A percentile compares a stretch with the other conserved stretches of the same genome.
These are phyloP conservation scores for Podospora pseudoanserina DNA, from an alignment of 495 filamentous ascomycete genomes.

Conservation along the genomic window DNA sequence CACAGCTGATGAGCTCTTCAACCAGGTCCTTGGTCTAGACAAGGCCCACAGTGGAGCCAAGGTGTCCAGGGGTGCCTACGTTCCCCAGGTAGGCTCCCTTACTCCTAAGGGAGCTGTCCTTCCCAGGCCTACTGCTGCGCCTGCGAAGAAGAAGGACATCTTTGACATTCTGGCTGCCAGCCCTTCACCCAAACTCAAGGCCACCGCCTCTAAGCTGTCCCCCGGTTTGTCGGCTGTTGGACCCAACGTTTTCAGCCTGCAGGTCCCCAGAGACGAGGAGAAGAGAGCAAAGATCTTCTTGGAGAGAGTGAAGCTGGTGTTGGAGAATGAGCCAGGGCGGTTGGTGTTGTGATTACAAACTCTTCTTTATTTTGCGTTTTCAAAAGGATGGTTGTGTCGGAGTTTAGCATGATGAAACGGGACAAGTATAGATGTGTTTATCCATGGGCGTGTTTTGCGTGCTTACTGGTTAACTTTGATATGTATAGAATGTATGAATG, in stretches of 20 bases:
- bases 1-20: constrained; percentile 78
- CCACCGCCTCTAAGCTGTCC: constrained; percentile 24
- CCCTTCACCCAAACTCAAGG: constrained; percentile 38
- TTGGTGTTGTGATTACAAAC: constrained; percentile 54
- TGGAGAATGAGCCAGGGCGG: constrained; percentile 79
- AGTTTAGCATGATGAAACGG: background rate
- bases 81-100: constrained; percentile 69
- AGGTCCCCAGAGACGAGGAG: constrained; percentile 72
- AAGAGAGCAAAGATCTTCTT: constrained; percentile 75
- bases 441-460: constrained; percentile 6
- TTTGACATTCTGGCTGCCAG: constrained; percentile 63
- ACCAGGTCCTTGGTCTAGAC: constrained; percentile 76
- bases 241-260: constrained; percentile 77
- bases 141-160: constrained; percentile 61
- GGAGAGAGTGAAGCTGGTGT: constrained; percentile 71
- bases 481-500: background rate
- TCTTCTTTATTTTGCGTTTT: background rate
- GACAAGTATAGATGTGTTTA: background rate
- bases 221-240: constrained; percentile 43
- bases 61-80: constrained; percentile 53
- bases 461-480: background rate
- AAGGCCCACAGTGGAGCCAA: constrained; percentile 36
- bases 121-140: constrained; percentile 50
- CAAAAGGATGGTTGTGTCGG: background rate
- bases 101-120: constrained; percentile 33